Evolutionary conservation across 352 stramenopile genomes (phyloP), one percentile per base, ranked within the genome.

Genomic region (Phytophthora palmivora): DNA sequence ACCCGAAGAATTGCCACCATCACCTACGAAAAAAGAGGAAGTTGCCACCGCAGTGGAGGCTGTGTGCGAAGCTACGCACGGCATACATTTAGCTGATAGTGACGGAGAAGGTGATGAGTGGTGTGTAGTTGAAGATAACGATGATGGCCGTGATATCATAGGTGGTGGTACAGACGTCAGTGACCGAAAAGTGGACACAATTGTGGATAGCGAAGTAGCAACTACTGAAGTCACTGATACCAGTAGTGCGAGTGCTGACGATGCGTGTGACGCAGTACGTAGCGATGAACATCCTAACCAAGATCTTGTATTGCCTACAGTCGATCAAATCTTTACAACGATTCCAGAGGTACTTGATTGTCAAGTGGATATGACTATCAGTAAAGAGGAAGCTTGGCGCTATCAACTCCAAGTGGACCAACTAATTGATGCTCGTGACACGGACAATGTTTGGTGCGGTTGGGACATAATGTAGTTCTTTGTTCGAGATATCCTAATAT

Each of bases 371-470:
- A 34, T 10, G 18, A 56, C 19, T 4, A 39, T 64, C 14, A 58
- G 50, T 11, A 33, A 67, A 19, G 53, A 67, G 1, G 79, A 88
- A 41, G 50, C 63, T 21, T 95, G 86, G 86, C 70, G 84, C 15
- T 82, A 79, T 26, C 21, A 83, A 21, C 63, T 95, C 33, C 11
- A 80, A 44, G 22, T 78, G 9, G 76, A 57, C 9, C 71, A 95
- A 52, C 68, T 89, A 28, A 58, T 95, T 8, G 84, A 95, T 36
- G 82, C 79, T 4, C 60, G 78, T 41, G 86, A 93, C 58, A 92
- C 78, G 19, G 74, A 84, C 43, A 81, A 80, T 7, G 80, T 84
- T 42, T 94, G 85, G 85, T 88, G 38, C 15, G 64, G 54, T 39
- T 36, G 26, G 9, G 15, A 2, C 11, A 2, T 34, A 2, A 34